phyloP scores from a whole-genome alignment of 2,329 filamentous ascomycete species.

The Cladobotryum protrusum region DNA sequence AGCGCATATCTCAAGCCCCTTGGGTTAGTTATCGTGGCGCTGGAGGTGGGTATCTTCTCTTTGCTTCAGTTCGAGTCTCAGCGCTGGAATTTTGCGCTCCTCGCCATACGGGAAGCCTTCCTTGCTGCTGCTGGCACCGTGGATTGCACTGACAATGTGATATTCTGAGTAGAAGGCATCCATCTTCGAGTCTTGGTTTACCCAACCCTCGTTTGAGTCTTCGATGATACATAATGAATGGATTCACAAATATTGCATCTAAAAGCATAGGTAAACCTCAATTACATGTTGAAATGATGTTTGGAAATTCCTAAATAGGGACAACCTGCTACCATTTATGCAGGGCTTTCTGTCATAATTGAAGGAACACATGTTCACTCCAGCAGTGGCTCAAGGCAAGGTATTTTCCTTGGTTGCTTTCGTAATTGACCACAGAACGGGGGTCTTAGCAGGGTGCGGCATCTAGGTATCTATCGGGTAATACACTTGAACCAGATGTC shows the following conservation, averaged over 20 bases:
- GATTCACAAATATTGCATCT: constrained; percentile 12
- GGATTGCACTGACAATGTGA: constrained; percentile 8
- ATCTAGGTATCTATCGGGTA: not conserved
- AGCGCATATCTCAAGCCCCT: not conserved
- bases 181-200: constrained; percentile 11
- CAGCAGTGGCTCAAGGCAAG: constrained; percentile 13
- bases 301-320: constrained; percentile 5
- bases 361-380: constrained; percentile 7
- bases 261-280: constrained; percentile 2
- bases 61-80: not conserved
- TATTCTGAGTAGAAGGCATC: constrained; percentile 13
- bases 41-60: no score
- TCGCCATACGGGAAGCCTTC: constrained; percentile 2
- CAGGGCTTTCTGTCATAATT: constrained; percentile 1
- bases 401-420: constrained; percentile 1
- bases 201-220: constrained; percentile 12
- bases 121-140: constrained; percentile 8
- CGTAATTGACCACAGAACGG: not conserved
- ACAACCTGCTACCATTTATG: constrained; percentile 2
- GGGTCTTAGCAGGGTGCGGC: not conserved
- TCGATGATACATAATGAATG: constrained; percentile 15
- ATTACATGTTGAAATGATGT: constrained; percentile 14
- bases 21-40: not conserved
- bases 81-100: not conserved
- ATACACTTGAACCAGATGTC: not conserved